Evolutionary conservation across 306 rosid species (phyloP).

Genomic region (Mucuna pruriens): DNA sequence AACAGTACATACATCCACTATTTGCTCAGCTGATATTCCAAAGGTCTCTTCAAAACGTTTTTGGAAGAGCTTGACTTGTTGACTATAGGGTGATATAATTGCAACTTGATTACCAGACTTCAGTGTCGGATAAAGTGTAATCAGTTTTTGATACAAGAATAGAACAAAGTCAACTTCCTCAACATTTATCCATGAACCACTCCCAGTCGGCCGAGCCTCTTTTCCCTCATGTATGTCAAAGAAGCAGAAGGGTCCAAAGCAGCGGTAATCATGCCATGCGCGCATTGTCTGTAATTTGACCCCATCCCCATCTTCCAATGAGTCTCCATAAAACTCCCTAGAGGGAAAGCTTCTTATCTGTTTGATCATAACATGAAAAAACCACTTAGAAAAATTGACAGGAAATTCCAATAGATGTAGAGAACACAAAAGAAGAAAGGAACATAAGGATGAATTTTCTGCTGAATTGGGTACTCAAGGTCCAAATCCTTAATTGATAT

Average conservation of each 20-base stretch:
- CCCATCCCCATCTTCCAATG: constrained; percentile 80
- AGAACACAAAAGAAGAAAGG: constrained; percentile 22
- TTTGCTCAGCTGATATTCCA: constrained; percentile 74
- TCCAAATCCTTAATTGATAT: constrained; percentile 8
- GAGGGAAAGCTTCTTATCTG: constrained; percentile 97
- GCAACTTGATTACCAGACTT: constrained; percentile 82
- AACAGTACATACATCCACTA: constrained; percentile 85
- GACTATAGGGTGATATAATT: constrained; percentile 82
- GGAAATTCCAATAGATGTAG: constrained; percentile 6
- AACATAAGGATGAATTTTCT: constrained; percentile 4
- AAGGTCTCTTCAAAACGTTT: constrained; percentile 73
- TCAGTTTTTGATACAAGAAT: constrained; percentile 72
- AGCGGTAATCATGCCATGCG: constrained; percentile 74
- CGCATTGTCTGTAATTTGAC: constrained; percentile 61
- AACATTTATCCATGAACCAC: constrained; percentile 78
- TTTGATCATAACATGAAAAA: constrained; percentile 33
- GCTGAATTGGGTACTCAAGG: not conserved
- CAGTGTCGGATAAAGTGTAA: constrained; percentile 67
- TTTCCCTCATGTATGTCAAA: constrained; percentile 81
- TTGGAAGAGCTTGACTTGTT: constrained; percentile 84
- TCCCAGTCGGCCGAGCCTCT: constrained; percentile 69
- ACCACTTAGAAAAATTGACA: constrained; percentile 6
- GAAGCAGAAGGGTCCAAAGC: constrained; percentile 93
- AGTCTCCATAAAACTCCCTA: constrained; percentile 74
- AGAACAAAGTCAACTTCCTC: constrained; percentile 92